Conservation (phyloP, 1,139 yeast genomes). For the Spathaspora jeffriesii region DNA sequence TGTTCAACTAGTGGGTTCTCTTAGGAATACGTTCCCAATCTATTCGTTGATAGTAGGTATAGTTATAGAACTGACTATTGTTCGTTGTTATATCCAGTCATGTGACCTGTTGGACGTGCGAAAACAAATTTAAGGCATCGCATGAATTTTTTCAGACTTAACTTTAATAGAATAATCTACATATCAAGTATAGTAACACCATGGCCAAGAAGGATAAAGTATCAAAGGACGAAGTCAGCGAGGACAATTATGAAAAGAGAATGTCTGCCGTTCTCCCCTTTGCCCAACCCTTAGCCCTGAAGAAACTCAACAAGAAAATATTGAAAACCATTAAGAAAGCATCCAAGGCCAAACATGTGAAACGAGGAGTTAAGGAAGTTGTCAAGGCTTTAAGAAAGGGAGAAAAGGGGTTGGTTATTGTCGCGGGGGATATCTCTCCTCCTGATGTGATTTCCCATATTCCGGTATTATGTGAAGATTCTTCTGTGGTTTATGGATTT, state of each 20-base stretch:
- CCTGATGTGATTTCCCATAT: conserved; percentile 96
- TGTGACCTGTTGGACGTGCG: conserved; percentile 1
- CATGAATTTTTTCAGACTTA: background rate
- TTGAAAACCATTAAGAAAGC: conserved; percentile 96
- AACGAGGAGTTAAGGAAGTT: conserved; percentile 98
- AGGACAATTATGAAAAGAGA: conserved; percentile 90
- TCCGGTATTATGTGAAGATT: conserved; percentile 96
- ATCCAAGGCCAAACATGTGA: conserved; percentile 96
- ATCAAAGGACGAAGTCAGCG: conserved; percentile 41
- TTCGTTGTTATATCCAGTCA: background rate
- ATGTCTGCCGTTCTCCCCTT: conserved; percentile 89
- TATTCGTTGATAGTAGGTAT: too few relatives aligned
- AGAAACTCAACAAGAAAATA: conserved; percentile 93
- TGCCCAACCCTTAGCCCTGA: conserved; percentile 94
- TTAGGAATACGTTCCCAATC: too few relatives aligned
- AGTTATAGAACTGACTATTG: too few relatives aligned
- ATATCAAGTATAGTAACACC: background rate
- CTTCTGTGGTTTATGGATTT: conserved; percentile 85
- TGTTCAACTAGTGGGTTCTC: background rate
- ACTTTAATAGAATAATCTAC: background rate
- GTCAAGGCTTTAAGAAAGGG: conserved; percentile 98
- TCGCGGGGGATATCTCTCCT: conserved; percentile 99
- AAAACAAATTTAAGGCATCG: background rate
- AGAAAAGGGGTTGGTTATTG: conserved; percentile 92
- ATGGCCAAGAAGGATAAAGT: conserved; percentile 41